Conservation (phyloP, 495 filamentous ascomycete species). For the Hypomontagnella submonticulosa region DNA sequence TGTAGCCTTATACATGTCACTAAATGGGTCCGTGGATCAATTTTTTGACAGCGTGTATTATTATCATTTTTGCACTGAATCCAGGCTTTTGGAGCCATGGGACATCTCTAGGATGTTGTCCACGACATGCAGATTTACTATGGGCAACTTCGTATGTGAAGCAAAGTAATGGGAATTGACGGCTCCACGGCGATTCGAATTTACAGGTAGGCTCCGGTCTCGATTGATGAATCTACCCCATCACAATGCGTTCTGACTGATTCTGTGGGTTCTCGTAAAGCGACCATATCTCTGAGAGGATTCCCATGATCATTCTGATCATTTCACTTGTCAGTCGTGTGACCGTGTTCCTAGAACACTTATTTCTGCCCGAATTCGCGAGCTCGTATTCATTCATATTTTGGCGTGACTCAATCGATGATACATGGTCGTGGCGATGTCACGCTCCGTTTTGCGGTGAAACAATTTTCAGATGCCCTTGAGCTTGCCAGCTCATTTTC, state of each 20-base stretch:
- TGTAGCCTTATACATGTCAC: constrained; percentile 21
- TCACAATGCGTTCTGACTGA: constrained; percentile 12
- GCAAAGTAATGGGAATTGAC: constrained; percentile 11
- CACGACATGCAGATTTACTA: constrained; percentile 20
- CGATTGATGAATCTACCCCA: constrained; percentile 25
- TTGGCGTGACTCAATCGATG: constrained; percentile 23
- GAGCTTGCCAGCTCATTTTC: constrained; percentile 40
- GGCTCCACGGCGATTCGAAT: constrained; percentile 9
- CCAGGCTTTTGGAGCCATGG: constrained; percentile 22
- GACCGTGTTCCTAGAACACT: background rate
- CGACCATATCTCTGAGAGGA: constrained; percentile 8
- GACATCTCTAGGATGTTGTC: constrained; percentile 21
- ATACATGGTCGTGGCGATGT: constrained; percentile 18
- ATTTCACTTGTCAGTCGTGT: constrained; percentile 4
- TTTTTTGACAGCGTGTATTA: constrained; percentile 34
- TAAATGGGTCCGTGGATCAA: constrained; percentile 11
- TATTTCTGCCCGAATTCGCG: constrained; percentile 6
- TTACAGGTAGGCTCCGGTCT: constrained; percentile 14
- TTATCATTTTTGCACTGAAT: background rate
- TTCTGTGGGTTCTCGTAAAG: constrained; percentile 14
- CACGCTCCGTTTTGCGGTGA: constrained; percentile 15
- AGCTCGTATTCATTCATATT: constrained; percentile 20
- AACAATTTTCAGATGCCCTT: constrained; percentile 24
- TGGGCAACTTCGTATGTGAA: constrained; percentile 10
- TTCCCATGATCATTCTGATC: constrained; percentile 5